A percentile compares a stretch with the other conserved stretches of the same genome.
These are phyloP conservation scores for Fraxinus pennsylvanica DNA, from an alignment of 257 asterid species.

Conservation along the genomic window DNA sequence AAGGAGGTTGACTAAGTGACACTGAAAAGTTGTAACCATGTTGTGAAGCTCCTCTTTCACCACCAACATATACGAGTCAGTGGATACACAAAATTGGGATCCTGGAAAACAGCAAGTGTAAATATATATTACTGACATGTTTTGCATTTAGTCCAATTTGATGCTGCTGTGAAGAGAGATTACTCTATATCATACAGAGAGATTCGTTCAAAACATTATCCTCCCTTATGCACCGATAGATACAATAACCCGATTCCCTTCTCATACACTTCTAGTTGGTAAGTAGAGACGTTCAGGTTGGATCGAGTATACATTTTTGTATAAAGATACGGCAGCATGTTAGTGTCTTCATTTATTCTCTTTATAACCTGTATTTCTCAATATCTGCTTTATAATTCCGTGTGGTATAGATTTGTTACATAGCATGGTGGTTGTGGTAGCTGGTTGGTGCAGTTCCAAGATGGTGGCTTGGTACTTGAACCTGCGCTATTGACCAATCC, in stretches of 20 bases:
- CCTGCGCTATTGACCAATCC: no score
- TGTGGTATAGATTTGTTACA: no score
- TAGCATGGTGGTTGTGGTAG: not conserved
- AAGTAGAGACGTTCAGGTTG: not conserved
- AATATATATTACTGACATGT: constrained; percentile 14
- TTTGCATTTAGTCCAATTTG: constrained; percentile 9
- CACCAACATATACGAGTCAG: constrained; percentile 18
- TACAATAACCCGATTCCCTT: not conserved
- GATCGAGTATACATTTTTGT: not conserved
- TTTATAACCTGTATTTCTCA: not conserved
- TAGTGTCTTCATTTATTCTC: not conserved
- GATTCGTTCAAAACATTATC: not conserved
- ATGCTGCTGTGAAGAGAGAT: constrained; percentile 1
- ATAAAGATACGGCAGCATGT: not conserved
- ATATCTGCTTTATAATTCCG: not conserved
- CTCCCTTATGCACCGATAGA: not conserved
- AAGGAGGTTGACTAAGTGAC: constrained; percentile 57
- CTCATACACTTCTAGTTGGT: not conserved
- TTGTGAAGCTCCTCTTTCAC: constrained; percentile 11
- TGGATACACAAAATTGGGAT: constrained; percentile 3
- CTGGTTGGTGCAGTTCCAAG: no score
- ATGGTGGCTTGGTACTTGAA: no score
- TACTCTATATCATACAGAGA: not conserved
- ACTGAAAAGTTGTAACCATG: constrained; percentile 16
- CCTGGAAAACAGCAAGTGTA: constrained; percentile 6